Evolutionary conservation across 176 grass and related monocot genomes (phyloP).

Genomic region (Thinopyrum elongatum): DNA sequence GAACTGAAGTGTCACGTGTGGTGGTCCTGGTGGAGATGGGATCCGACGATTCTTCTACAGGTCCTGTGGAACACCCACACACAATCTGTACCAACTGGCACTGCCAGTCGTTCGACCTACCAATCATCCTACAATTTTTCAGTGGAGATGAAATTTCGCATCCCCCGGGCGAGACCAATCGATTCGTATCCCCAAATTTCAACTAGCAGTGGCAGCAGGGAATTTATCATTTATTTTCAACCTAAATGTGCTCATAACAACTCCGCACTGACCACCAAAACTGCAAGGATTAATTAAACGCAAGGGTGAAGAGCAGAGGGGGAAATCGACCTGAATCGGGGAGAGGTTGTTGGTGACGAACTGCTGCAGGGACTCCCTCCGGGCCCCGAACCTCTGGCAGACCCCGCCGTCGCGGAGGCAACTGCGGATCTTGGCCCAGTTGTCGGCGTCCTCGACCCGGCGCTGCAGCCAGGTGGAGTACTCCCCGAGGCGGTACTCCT

Average conservation of each 20-base stretch:
- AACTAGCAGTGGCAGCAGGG: neutral
- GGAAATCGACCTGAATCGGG: conserved; percentile 57
- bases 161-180: neutral
- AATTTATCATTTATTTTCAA: neutral
- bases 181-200: neutral
- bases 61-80: no score
- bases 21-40: neutral
- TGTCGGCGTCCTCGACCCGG: conserved; percentile 52
- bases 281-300: neutral
- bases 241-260: neutral
- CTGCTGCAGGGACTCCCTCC: conserved; percentile 42
- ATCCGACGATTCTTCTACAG: no score
- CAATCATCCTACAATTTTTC: no score
- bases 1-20: neutral
- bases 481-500: conserved; percentile 84
- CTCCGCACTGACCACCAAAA: neutral
- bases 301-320: neutral
- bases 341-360: conserved; percentile 70
- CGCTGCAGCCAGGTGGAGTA: conserved; percentile 89
- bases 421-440: conserved; percentile 83
- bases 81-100: no score
- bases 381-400: conserved; percentile 50
- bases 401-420: conserved; percentile 78
- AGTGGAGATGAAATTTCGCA: neutral
- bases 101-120: no score